phyloP scores from a whole-genome alignment of 1,284 basidiomycete species.

The Ganoderma sp. region DNA sequence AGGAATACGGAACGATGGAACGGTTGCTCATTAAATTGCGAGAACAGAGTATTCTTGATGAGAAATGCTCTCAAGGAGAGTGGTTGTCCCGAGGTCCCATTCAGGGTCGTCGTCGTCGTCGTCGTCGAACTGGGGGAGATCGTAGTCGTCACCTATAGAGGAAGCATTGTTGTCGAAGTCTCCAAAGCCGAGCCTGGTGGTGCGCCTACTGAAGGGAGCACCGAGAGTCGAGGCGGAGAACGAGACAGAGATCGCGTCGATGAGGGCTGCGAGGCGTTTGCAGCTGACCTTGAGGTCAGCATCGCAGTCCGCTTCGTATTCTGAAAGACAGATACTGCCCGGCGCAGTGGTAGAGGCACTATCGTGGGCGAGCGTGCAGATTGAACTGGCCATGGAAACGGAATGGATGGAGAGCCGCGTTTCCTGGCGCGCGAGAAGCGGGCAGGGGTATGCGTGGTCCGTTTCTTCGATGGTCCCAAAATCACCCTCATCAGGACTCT shows the following conservation, averaged over 20 bases:
- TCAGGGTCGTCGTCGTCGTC: not conserved
- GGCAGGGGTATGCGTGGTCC: not conserved
- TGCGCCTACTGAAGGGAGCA: not conserved
- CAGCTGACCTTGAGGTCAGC: not conserved
- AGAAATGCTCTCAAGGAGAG: not conserved
- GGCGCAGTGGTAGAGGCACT: not conserved
- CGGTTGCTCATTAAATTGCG: not conserved
- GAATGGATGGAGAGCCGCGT: not conserved
- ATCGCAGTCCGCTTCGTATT: not conserved
- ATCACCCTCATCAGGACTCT: not conserved
- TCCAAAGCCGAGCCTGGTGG: not conserved
- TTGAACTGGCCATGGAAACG: not conserved
- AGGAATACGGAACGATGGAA: not conserved
- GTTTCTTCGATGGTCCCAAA: not conserved
- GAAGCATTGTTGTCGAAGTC: not conserved
- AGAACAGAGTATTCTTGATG: not conserved
- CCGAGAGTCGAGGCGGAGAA: not conserved
- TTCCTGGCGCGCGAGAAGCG: not conserved
- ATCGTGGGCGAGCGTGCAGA: not conserved
- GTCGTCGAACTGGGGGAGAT: not conserved
- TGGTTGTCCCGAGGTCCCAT: not conserved
- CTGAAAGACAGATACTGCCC: not conserved
- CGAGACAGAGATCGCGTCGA: not conserved
- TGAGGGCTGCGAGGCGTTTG: not conserved
- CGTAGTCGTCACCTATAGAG: not conserved